phyloP scores from a whole-genome alignment of 225 moss, liverwort and hornwort genomes.

The Bryoerythrophyllum caledonicum region DNA sequence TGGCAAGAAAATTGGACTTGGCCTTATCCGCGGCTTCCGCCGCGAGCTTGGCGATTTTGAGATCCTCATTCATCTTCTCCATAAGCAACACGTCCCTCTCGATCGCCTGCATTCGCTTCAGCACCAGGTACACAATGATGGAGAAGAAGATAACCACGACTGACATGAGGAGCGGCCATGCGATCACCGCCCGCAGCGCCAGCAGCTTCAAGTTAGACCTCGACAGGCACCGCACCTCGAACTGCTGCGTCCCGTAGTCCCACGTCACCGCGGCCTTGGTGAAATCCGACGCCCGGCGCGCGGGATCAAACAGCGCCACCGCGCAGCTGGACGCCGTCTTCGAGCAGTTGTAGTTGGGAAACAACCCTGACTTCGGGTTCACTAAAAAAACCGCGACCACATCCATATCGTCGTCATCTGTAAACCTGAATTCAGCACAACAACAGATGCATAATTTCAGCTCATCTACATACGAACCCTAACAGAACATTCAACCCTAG shows the following conservation, averaged over 20 bases:
- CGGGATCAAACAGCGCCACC: constrained; percentile 55
- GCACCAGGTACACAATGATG: constrained; percentile 62
- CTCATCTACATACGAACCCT: neutral
- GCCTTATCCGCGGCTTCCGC: constrained; percentile 89
- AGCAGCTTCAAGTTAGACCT: constrained; percentile 40
- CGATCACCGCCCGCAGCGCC: constrained; percentile 61
- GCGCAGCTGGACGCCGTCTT: constrained; percentile 29
- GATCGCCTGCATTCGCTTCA: constrained; percentile 75
- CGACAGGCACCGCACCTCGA: constrained; percentile 68
- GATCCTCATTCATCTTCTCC: constrained; percentile 83
- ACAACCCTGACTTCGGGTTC: constrained; percentile 25
- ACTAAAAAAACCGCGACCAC: constrained; percentile 55
- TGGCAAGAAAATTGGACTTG: constrained; percentile 83
- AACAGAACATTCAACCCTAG: no score
- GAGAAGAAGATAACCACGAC: constrained; percentile 64
- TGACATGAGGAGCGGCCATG: constrained; percentile 86
- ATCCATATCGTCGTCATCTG: constrained; percentile 72
- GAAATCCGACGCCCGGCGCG: constrained; percentile 25
- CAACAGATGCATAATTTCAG: no score
- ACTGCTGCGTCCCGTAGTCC: constrained; percentile 64
- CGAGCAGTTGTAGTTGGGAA: constrained; percentile 53
- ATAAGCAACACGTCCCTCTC: constrained; percentile 60
- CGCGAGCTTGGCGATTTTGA: constrained; percentile 63
- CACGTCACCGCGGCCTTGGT: constrained; percentile 45
- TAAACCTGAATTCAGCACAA: constrained; percentile 31